Conservation (phyloP, 805 yeast species). For the Zygosaccharomyces lentus region DNA sequence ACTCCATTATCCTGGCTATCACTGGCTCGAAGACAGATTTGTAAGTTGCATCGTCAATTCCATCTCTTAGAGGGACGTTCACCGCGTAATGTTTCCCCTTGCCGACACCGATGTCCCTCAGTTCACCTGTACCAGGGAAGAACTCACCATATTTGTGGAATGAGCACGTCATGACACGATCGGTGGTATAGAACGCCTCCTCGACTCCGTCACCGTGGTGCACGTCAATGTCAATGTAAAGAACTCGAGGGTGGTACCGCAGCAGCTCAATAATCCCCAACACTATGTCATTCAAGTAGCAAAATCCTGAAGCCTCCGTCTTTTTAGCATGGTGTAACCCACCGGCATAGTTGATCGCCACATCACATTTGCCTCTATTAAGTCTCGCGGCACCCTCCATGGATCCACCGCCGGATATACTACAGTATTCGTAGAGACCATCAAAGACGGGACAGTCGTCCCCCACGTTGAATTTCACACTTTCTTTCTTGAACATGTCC, state of each 20-base stretch:
- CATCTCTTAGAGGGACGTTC: constrained; percentile 91
- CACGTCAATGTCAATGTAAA: constrained; percentile 89
- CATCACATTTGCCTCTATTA: constrained; percentile 81
- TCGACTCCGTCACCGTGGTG: constrained; percentile 99
- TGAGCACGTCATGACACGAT: constrained; percentile 92
- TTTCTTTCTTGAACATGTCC: constrained; percentile 82
- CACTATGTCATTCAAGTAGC: constrained; percentile 93
- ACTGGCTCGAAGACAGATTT: constrained; percentile 71
- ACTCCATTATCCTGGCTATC: constrained; percentile 83
- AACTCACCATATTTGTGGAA: constrained; percentile 96
- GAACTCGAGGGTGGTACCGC: constrained; percentile 85
- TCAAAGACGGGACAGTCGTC: constrained; percentile 95
- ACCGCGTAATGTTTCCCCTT: constrained; percentile 84
- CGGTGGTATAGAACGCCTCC: constrained; percentile 93
- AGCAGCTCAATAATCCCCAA: constrained; percentile 79
- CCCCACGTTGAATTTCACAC: constrained; percentile 83
- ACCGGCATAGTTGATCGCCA: constrained; percentile 95
- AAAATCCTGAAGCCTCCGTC: constrained; percentile 90
- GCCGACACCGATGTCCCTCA: constrained; percentile 85
- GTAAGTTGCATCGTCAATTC: constrained; percentile 90
- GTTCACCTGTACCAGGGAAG: constrained; percentile 95
- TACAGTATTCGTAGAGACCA: constrained; percentile 87
- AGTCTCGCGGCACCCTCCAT: constrained; percentile 87
- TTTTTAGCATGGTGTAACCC: constrained; percentile 97
- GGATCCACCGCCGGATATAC: constrained; percentile 89